phyloP scores from a whole-genome alignment of 23 red algal species.

The Agarophyton chilense region DNA sequence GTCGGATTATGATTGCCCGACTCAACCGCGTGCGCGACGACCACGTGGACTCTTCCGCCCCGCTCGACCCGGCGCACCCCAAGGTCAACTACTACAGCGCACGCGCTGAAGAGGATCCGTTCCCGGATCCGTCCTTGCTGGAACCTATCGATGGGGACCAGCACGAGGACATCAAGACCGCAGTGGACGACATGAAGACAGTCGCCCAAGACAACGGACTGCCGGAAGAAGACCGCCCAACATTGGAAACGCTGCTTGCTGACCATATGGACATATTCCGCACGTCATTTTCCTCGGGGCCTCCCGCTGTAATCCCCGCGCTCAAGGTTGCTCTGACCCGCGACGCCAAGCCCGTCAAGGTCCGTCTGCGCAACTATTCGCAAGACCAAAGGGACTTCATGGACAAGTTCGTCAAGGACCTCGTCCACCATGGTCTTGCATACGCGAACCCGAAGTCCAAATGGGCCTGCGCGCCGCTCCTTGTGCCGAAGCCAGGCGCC shows the following conservation, averaged over 20 bases:
- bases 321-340: conserved; percentile 1
- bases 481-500: conserved; percentile 41
- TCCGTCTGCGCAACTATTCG: conserved; percentile 55
- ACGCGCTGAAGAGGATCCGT: conserved; percentile 29
- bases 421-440: conserved; percentile 31
- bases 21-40: not conserved
- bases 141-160: conserved; percentile 8
- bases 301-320: not conserved
- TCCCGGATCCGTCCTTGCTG: conserved; percentile 36
- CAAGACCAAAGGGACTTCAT: conserved; percentile 37
- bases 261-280: conserved; percentile 27
- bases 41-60: not conserved
- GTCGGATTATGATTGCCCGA: not conserved
- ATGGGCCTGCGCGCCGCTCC: conserved; percentile 46
- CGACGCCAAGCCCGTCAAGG: conserved; percentile 24
- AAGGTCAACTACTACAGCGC: conserved; percentile 37
- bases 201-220: conserved; percentile 19
- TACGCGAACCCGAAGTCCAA: conserved; percentile 33
- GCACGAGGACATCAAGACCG: conserved; percentile 7
- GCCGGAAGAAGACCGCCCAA: not conserved
- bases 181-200: not conserved
- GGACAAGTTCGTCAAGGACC: conserved; percentile 13
- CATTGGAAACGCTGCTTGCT: not conserved
- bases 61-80: not conserved
- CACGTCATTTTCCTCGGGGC: conserved; percentile 45